Conservation (phyloP, 202 grass and related monocot species). For the Digitaria exilis region DNA sequence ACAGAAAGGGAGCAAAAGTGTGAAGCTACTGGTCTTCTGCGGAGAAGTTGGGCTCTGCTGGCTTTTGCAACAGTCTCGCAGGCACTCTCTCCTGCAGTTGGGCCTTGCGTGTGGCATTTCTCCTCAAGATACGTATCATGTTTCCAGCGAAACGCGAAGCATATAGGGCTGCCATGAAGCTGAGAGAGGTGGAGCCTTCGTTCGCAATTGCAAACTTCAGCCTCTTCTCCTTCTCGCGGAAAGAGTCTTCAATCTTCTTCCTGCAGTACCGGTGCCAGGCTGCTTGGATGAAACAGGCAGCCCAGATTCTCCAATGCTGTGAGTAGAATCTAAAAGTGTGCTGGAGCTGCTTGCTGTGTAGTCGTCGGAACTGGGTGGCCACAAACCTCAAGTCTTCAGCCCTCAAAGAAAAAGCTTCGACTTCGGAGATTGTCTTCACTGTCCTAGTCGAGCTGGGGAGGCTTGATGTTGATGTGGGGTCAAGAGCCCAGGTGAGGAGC, state of each 20-base stretch:
- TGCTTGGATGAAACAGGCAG: conserved; percentile 89
- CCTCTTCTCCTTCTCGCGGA: conserved; percentile 67
- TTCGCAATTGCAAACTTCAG: conserved; percentile 70
- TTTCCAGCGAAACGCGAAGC: conserved; percentile 78
- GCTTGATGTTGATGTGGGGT: conserved; percentile 59
- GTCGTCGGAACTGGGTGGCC: conserved; percentile 71
- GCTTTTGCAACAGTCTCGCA: conserved; percentile 63
- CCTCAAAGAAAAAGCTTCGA: conserved; percentile 80
- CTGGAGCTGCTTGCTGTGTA: conserved; percentile 78
- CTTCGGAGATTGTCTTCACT: conserved; percentile 76
- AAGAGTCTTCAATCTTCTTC: conserved; percentile 78
- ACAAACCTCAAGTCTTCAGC: conserved; percentile 91
- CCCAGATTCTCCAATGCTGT: conserved; percentile 90
- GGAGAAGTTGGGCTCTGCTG: conserved; percentile 63
- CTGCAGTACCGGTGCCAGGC: conserved; percentile 78
- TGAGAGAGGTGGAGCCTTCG: conserved; percentile 52
- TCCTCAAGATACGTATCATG: conserved; percentile 65
- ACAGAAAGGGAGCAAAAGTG: no score
- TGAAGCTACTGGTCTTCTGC: conserved; percentile 44
- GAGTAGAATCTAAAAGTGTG: conserved; percentile 86
- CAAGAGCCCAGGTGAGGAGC: conserved; percentile 92
- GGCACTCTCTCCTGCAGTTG: conserved; percentile 53
- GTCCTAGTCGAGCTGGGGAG: conserved; percentile 87
- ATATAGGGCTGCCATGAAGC: conserved; percentile 67
- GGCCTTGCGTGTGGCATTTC: conserved; percentile 61